These are phyloP conservation scores for Phytophthora sp. DNA, from an alignment of 352 stramenopile genomes.

Conservation along the genomic window DNA sequence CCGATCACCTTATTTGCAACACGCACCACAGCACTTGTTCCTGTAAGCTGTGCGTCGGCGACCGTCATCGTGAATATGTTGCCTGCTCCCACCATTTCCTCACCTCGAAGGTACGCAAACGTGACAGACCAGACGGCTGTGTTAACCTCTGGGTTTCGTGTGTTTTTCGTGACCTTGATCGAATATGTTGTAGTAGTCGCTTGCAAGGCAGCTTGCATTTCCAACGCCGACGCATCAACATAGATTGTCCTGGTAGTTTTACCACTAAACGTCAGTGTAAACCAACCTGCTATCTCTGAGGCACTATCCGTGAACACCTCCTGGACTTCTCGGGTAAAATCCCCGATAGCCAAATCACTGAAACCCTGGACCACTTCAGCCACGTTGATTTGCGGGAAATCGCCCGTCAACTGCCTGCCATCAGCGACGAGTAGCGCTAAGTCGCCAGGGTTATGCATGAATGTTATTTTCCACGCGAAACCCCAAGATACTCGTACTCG, in stretches of 20 bases:
- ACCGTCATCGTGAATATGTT: constrained; percentile 89
- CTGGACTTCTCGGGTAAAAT: constrained; percentile 92
- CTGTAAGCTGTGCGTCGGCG: constrained; percentile 58
- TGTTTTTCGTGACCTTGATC: constrained; percentile 70
- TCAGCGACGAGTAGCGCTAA: constrained; percentile 89
- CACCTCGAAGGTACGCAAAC: constrained; percentile 92
- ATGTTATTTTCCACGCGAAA: constrained; percentile 93
- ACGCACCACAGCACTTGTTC: constrained; percentile 60
- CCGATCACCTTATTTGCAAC: constrained; percentile 90
- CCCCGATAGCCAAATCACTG: constrained; percentile 77
- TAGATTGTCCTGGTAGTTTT: constrained; percentile 77
- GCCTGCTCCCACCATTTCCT: constrained; percentile 91
- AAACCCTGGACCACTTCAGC: constrained; percentile 52
- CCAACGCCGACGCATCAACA: constrained; percentile 74
- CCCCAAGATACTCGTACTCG: constrained; percentile 73
- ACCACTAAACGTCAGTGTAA: constrained; percentile 92
- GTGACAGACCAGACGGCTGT: constrained; percentile 93
- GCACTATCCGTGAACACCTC: constrained; percentile 30
- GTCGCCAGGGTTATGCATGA: constrained; percentile 88
- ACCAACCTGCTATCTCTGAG: constrained; percentile 69
- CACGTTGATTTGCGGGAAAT: constrained; percentile 87
- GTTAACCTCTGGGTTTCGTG: constrained; percentile 47
- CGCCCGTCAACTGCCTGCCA: constrained; percentile 81
- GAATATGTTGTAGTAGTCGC: constrained; percentile 86
- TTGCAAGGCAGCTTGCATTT: constrained; percentile 86